A percentile compares a stretch with the other conserved stretches of the same genome.
Conservation (phyloP, 768 basidiomycete genomes). For the Thelephora ganbajun region DNA sequence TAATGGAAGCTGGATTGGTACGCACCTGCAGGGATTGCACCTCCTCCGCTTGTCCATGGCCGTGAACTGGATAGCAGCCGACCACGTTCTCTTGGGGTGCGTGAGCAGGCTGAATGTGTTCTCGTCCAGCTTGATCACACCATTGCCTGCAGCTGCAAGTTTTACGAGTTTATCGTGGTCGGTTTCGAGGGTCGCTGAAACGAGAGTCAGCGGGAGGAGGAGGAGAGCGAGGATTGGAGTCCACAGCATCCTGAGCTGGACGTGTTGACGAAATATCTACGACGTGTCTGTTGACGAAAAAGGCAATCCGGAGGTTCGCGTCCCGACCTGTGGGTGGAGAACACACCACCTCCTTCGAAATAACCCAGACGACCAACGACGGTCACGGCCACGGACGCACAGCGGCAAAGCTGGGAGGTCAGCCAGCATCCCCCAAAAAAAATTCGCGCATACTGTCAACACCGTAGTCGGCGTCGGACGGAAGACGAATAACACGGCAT, state of each 20-base stretch:
- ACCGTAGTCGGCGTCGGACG: no score
- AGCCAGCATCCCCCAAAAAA: no score
- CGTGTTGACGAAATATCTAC: not conserved
- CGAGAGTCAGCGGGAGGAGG: slow-evolving; percentile 17
- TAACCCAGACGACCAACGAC: no score
- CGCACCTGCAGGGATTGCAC: slow-evolving; percentile 89
- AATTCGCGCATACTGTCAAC: no score
- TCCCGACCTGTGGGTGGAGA: no score
- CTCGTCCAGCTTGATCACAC: slow-evolving; percentile 71
- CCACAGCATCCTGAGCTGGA: slow-evolving; percentile 8
- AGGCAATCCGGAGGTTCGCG: not conserved
- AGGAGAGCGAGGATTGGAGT: slow-evolving; percentile 19
- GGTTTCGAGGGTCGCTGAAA: slow-evolving; percentile 14
- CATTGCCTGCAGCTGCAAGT: slow-evolving; percentile 59
- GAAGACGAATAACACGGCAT: slow-evolving; percentile 6
- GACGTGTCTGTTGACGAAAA: not conserved
- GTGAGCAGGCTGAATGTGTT: slow-evolving; percentile 68
- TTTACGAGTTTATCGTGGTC: slow-evolving; percentile 45
- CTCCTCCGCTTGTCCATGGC: slow-evolving; percentile 70
- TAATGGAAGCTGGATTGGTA: not conserved
- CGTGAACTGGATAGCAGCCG: slow-evolving; percentile 77
- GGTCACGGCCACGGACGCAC: no score
- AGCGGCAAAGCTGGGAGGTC: no score
- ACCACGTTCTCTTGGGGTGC: slow-evolving; percentile 69
- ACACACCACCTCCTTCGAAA: no score